Conservation (phyloP, 2,329 filamentous ascomycete genomes). For the Colletotrichum sojae region DNA sequence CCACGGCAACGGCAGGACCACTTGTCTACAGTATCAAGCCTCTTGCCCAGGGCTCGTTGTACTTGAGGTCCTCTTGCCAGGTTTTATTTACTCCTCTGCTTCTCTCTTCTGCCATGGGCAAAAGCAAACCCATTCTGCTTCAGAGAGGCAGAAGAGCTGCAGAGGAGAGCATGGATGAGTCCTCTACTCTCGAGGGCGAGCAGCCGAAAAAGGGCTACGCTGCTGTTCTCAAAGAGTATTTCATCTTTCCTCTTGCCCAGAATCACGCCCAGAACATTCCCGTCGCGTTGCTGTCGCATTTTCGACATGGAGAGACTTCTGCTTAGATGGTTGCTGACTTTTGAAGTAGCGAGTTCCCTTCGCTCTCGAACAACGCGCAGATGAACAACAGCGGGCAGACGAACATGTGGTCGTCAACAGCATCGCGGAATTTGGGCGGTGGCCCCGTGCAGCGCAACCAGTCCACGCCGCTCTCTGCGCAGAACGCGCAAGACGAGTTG, state of each 20-base stretch:
- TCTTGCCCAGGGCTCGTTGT: background rate
- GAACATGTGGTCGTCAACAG: constrained; percentile 69
- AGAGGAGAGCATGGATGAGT: constrained; percentile 24
- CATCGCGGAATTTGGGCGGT: constrained; percentile 61
- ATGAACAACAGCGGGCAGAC: constrained; percentile 63
- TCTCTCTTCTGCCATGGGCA: constrained; percentile 20
- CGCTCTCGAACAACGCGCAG: constrained; percentile 73
- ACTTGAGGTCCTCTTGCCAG: too few species aligned
- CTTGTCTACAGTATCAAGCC: background rate
- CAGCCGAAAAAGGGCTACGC: constrained; percentile 46
- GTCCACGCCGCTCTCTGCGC: constrained; percentile 64
- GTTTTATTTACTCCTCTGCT: background rate
- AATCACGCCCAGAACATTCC: background rate
- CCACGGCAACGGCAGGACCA: background rate
- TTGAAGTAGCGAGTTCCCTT: constrained; percentile 72
- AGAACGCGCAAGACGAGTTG: constrained; percentile 64
- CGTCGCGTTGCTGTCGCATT: background rate
- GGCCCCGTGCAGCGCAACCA: constrained; percentile 66
- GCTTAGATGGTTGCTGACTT: constrained; percentile 44
- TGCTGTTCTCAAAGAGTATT: constrained; percentile 50
- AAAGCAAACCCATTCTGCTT: constrained; percentile 34
- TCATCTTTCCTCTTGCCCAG: background rate
- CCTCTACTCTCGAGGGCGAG: constrained; percentile 9
- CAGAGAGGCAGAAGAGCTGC: constrained; percentile 26
- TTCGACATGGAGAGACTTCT: background rate